Base-by-base conservation (phyloP, 192 early-diverging fungal species). In the Gonapodya sp. region DNA sequence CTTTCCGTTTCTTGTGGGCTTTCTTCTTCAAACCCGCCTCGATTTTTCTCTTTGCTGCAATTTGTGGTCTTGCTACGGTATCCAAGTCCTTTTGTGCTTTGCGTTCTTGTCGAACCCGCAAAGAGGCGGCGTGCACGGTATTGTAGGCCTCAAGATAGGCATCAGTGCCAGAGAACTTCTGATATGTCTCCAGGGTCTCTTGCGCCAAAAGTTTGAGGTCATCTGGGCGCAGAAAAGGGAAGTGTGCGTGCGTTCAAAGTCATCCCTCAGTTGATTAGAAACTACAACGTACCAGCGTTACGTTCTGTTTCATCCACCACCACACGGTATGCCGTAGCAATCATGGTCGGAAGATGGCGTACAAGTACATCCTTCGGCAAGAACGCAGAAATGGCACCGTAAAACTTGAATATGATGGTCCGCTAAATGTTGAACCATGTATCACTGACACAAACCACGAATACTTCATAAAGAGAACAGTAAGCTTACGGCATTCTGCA, bases 181-280 rank as follows among this genome's bases (percentile, higher is more conserved):
- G 94, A 35, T 93, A 81, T 34, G 94, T 81, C n/a, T 89, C 87
- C 36, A 95, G 85, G 0, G 96, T 92, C 82, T 97, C 94, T n/a
- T 89, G 83, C 2, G 92, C 94, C 32, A 96, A 85, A 37, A 88
- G 86, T 82, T 93, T 92, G 73, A 96, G 84, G 37, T 93, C 90
- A 24, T 93, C 94, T 89, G 86, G 75, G 36, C n/a, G 73, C 36
- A n/a, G 73, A 80, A 35, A 73, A 75, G 2, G 73, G 77, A 36
- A 81, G 83, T n/a, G 74, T 78, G 75, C 14, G 32, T 0, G 31
- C 31, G 34, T 73, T n/a, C n/a, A n/a, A n/a, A n/a, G 18, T 46
- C 2, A 36, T 46, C n/a, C 36, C 32, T 64, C 32, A 83, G 80
- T 35, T 36, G 35, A 34, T 36, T 31, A 84, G n/a, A 18, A 30